phyloP scores from a whole-genome alignment of 2,329 filamentous ascomycete species.

The Tolypocladium pustulatum region DNA sequence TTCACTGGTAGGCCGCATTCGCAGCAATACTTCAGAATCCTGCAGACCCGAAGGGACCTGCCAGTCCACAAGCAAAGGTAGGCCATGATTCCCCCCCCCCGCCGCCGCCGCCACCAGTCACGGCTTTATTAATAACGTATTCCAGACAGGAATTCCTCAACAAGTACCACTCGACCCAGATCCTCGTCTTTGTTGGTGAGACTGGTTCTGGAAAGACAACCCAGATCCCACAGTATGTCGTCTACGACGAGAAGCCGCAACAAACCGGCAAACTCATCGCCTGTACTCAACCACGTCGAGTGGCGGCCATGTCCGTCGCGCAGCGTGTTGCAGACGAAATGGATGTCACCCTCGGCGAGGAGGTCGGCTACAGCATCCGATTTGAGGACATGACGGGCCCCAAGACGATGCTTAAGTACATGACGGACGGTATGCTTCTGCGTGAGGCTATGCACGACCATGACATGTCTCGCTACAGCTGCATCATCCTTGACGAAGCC shows the following conservation, averaged over 20 bases:
- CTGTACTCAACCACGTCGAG: constrained; percentile 94
- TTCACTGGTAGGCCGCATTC: constrained; percentile 74
- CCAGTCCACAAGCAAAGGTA: constrained; percentile 87
- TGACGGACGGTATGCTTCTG: constrained; percentile 98
- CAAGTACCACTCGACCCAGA: constrained; percentile 87
- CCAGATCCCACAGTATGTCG: constrained; percentile 95
- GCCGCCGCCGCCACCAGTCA: not conserved
- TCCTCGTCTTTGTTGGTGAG: constrained; percentile 96
- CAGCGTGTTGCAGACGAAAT: constrained; percentile 97
- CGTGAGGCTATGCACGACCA: constrained; percentile 95
- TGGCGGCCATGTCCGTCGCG: constrained; percentile 96
- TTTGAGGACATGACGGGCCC: constrained; percentile 90
- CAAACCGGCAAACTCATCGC: constrained; percentile 80
- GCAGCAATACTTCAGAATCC: constrained; percentile 78
- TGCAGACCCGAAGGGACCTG: constrained; percentile 72
- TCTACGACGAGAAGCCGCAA: constrained; percentile 93
- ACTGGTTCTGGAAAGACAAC: constrained; percentile 99
- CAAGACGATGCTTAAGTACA: constrained; percentile 94
- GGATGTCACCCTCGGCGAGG: constrained; percentile 83
- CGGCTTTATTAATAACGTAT: not conserved
- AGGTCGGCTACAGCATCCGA: constrained; percentile 97
- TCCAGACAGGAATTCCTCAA: constrained; percentile 79
- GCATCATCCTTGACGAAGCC: constrained; percentile 96
- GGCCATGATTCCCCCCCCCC: constrained; percentile 12
- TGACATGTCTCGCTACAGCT: constrained; percentile 83